Evolutionary conservation across 2,329 filamentous ascomycete species (phyloP).

Genomic region (Exophiala aquamarina): DNA sequence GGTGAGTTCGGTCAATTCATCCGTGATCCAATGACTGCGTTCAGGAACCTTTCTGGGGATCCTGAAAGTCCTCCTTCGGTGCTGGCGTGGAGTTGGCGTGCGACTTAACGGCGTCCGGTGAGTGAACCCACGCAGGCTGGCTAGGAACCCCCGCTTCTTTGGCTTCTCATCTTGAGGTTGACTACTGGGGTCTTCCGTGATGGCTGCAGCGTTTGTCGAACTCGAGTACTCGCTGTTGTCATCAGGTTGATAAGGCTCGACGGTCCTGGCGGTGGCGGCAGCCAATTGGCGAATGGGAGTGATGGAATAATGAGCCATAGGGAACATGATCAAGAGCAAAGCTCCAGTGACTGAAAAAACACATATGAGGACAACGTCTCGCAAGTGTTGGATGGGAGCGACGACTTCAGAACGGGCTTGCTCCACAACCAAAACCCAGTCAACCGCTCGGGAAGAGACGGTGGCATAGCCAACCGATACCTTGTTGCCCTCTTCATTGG

Average conservation of each 20-base stretch:
- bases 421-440: constrained; percentile 83
- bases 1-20: constrained; percentile 82
- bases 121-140: constrained; percentile 16
- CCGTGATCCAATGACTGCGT: constrained; percentile 71
- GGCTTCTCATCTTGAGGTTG: constrained; percentile 40
- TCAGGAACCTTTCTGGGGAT: constrained; percentile 82
- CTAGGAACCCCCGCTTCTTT: constrained; percentile 32
- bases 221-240: constrained; percentile 41
- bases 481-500: constrained; percentile 66
- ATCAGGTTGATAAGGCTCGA: constrained; percentile 53
- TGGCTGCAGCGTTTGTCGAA: constrained; percentile 30
- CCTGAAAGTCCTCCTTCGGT: constrained; percentile 57
- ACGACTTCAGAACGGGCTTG: constrained; percentile 73
- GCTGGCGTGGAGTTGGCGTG: constrained; percentile 20
- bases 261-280: constrained; percentile 70
- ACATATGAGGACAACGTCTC: constrained; percentile 77
- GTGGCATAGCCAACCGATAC: constrained; percentile 82
- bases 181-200: constrained; percentile 51
- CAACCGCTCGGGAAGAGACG: constrained; percentile 65
- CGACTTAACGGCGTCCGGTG: constrained; percentile 14
- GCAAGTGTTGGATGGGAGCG: constrained; percentile 70
- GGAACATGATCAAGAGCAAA: constrained; percentile 70
- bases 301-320: constrained; percentile 79
- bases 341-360: constrained; percentile 79
- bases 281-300: constrained; percentile 76